phyloP scores from a whole-genome alignment of 495 filamentous ascomycete genomes.

The Talaromyces proteolyticus region DNA sequence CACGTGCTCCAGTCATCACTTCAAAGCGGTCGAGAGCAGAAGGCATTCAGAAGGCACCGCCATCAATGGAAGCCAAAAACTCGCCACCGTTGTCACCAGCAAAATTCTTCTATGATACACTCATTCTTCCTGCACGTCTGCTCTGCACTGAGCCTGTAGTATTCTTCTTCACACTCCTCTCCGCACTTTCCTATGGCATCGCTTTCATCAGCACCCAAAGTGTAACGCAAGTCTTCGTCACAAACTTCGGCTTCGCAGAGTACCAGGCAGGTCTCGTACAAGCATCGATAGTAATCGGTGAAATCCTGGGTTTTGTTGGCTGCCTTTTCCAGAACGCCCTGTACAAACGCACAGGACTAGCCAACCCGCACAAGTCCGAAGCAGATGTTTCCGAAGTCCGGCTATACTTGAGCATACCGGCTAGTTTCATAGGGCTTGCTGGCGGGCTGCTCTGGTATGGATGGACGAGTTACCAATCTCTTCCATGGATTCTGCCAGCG shows the following conservation, averaged over 20 bases:
- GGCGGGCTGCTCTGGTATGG: constrained; percentile 35
- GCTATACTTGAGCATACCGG: constrained; percentile 24
- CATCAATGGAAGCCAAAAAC: constrained; percentile 20
- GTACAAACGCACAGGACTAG: constrained; percentile 22
- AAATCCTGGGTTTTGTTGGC: constrained; percentile 18
- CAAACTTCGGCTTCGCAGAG: constrained; percentile 24
- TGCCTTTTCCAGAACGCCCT: constrained; percentile 20
- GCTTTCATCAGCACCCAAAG: constrained; percentile 45
- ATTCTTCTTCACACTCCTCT: constrained; percentile 42
- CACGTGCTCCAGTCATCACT: neutral
- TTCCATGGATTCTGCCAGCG: constrained; percentile 32
- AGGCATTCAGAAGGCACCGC: constrained; percentile 13
- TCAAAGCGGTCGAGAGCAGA: neutral
- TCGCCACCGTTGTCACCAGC: constrained; percentile 25
- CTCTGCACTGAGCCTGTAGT: constrained; percentile 50
- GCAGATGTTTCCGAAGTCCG: constrained; percentile 31
- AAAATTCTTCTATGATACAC: constrained; percentile 20
- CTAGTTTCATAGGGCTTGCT: constrained; percentile 23
- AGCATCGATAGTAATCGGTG: constrained; percentile 29
- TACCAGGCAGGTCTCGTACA: constrained; percentile 31
- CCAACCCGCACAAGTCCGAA: constrained; percentile 20
- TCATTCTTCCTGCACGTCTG: constrained; percentile 12
- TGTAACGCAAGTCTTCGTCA: constrained; percentile 32
- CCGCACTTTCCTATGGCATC: constrained; percentile 45
- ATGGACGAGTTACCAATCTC: constrained; percentile 26